phyloP scores from a whole-genome alignment of 257 asterid genomes.

The Fraxinus excelsior region DNA sequence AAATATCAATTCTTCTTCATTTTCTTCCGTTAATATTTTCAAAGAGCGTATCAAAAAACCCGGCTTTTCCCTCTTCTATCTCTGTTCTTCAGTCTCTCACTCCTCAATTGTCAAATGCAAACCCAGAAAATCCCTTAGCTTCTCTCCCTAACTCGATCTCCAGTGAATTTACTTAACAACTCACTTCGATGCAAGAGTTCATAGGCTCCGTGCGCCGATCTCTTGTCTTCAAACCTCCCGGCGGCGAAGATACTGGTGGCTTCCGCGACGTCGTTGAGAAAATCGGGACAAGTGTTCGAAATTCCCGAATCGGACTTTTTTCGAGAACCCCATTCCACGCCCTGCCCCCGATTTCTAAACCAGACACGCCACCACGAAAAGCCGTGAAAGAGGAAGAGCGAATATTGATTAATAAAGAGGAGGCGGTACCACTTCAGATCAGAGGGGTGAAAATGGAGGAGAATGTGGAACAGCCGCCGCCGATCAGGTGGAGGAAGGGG shows the following conservation, averaged over 20 bases:
- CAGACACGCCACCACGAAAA: not conserved
- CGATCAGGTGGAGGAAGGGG: slow-evolving; percentile 93
- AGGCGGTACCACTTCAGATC: slow-evolving; percentile 53
- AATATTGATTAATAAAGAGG: slow-evolving; percentile 33
- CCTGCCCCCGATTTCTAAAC: slow-evolving; percentile 49
- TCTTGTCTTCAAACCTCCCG: slow-evolving; percentile 79
- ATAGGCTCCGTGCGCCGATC: slow-evolving; percentile 96
- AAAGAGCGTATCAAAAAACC: slow-evolving; percentile 26
- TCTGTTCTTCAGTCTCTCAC: slow-evolving; percentile 17
- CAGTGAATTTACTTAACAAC: slow-evolving; percentile 7
- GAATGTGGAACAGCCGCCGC: slow-evolving; percentile 39
- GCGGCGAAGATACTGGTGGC: slow-evolving; percentile 54
- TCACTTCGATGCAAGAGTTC: slow-evolving; percentile 75
- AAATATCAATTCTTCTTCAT: too few species aligned
- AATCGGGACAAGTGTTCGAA: slow-evolving; percentile 86
- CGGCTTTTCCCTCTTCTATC: slow-evolving; percentile 41
- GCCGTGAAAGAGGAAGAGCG: slow-evolving; percentile 20
- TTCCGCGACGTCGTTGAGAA: slow-evolving; percentile 91
- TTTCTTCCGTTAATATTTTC: slow-evolving; percentile 38
- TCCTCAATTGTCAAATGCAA: not conserved
- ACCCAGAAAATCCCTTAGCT: slow-evolving; percentile 28
- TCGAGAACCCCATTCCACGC: slow-evolving; percentile 60
- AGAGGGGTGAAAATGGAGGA: slow-evolving; percentile 33
- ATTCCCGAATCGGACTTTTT: slow-evolving; percentile 81
- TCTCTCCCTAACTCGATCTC: slow-evolving; percentile 11